Percentiles rank a stretch among this genome's conserved stretches.
Evolutionary conservation across 2,329 filamentous ascomycete species (phyloP).

Genomic region (Neonectria neomacrospora): DNA sequence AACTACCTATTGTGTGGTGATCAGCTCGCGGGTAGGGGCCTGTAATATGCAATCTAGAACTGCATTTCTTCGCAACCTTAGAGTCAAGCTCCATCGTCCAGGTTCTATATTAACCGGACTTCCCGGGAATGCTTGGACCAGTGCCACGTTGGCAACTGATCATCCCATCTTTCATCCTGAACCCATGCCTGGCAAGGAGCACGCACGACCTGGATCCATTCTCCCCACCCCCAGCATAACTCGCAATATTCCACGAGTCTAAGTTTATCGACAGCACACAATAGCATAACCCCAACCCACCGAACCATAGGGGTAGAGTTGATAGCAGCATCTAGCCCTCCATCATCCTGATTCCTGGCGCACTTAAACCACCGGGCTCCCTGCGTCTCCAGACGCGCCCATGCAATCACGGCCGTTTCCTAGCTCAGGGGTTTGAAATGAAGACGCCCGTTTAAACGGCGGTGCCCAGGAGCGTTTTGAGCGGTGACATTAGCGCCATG

Average conservation of each 20-base stretch:
- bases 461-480: conserved; percentile 2
- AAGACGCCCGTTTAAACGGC: conserved; percentile 16
- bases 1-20: not conserved
- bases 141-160: conserved; percentile 13
- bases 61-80: conserved; percentile 4
- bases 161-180: not conserved
- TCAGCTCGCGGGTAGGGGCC: too few species aligned
- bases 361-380: not conserved
- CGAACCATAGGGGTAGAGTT: not conserved
- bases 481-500: conserved; percentile 22
- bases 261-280: conserved; percentile 10
- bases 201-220: not conserved
- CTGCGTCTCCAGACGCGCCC: not conserved
- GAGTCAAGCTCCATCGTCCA: not conserved
- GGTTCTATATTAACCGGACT: conserved; percentile 1
- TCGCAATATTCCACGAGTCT: conserved; percentile 6
- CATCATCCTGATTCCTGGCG: not conserved
- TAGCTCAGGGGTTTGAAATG: conserved; percentile 29
- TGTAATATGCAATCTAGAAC: too few species aligned
- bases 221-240: conserved; percentile 13
- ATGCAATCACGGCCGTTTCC: conserved; percentile 1
- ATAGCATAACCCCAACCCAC: conserved; percentile 15
- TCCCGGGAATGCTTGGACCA: conserved; percentile 16
- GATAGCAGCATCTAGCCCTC: not conserved
- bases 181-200: conserved; percentile 7